Base-by-base conservation (phyloP, 371 early-diverging fungal species). In the Lichtheimia corymbifera region DNA sequence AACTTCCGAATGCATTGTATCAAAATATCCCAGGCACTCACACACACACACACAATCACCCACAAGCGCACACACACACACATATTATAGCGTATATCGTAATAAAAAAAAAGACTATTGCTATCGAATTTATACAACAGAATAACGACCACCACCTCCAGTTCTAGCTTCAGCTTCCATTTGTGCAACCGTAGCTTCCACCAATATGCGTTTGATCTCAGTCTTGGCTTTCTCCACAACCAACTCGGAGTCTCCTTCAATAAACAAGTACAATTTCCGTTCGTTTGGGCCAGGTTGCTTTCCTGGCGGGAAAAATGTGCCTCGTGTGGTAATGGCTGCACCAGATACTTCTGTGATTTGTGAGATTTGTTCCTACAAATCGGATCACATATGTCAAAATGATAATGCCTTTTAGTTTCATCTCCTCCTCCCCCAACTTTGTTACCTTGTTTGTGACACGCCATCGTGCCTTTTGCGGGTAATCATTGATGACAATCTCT, bases 401-500 rank as follows among this genome's bases (percentile, higher is more conserved):
- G 50, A 40, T 50, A 27, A 45, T 35, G 51, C 30, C 11, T 15
- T 12, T 54, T 13, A 3, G 15, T 6, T 44, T 15, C 22, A 28
- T 35, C 6, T 22, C 7, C 35, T 14, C 18, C 28, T 6, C 55
- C 41, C 14, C 28, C 6, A 14, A 9, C 41, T 14, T 18, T 15
- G 64, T 75, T 83, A 88, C 88, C 83, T 93, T 94, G 76, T 94
- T 95, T 15, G 97, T 98, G 53, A 97, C 97, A 68, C 87, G 87
- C 93, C 95, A 93, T 59, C 98, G 83, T n/a, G 98, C 97, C 72
- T 93, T 92, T 67, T 94, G 93, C 27, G 97, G 97, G 67, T 90
- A 97, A 74, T 99, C 98, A 72, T 99, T 99, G 73, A 99, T 97
- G 63, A 92, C 91, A 67, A 99, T 89, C 73, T 99, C 98, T 64